Conservation (phyloP, 192 early-diverging fungal genomes). For the Podila epigama region DNA sequence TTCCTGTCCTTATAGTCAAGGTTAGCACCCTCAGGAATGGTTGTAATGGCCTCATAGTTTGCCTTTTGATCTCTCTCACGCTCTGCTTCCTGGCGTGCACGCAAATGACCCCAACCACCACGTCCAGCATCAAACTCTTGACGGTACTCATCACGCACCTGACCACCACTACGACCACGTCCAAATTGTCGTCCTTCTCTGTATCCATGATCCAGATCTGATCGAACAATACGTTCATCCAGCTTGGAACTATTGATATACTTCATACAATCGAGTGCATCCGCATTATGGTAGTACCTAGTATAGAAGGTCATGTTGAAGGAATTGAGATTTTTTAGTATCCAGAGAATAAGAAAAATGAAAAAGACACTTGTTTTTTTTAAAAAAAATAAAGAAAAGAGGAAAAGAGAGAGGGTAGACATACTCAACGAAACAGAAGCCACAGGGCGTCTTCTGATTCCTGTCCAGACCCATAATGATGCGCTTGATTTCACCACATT, state of each 20-base stretch:
- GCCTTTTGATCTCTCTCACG: conserved; percentile 70
- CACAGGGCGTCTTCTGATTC: conserved; percentile 94
- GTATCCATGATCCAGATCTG: conserved; percentile 96
- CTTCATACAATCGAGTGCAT: conserved; percentile 93
- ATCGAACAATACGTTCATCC: conserved; percentile 93
- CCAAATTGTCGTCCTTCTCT: conserved; percentile 93
- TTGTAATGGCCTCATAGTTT: conserved; percentile 72
- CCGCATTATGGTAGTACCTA: conserved; percentile 89
- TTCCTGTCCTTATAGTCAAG: conserved; percentile 41
- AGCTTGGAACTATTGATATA: conserved; percentile 94
- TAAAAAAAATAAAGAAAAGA: too few relatives aligned
- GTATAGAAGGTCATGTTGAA: not conserved
- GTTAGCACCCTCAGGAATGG: conserved; percentile 62
- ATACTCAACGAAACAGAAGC: conserved; percentile 99
- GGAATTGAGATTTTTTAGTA: not conserved
- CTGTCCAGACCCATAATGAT: conserved; percentile 98
- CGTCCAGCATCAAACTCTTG: conserved; percentile 94
- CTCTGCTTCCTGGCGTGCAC: conserved; percentile 71
- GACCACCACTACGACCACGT: conserved; percentile 92
- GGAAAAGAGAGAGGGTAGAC: too few relatives aligned
- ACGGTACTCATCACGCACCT: conserved; percentile 95
- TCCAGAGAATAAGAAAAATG: not conserved
- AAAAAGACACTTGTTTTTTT: not conserved
- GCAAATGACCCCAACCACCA: conserved; percentile 94
- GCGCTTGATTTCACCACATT: conserved; percentile 96